Evolutionary conservation across 345 rosid genomes (phyloP), one percentile per base, ranked within the genome.

Genomic region (Mangifera indica): DNA sequence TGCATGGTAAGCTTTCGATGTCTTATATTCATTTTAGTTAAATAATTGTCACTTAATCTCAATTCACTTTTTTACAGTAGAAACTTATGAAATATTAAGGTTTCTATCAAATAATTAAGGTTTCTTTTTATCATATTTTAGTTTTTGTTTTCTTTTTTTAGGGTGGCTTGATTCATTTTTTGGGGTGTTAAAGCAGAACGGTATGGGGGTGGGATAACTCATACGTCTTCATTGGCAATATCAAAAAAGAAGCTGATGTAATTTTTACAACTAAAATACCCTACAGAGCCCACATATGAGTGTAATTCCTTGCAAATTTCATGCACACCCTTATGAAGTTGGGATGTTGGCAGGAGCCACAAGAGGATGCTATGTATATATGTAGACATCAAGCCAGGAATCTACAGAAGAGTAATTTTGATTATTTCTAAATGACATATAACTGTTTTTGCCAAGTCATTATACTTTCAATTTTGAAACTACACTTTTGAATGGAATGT

Each of bases 181-280:
- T n/a, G n/a, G n/a, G n/a, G n/a, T n/a, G n/a, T n/a, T n/a, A n/a
- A n/a, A 46, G 68, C 87, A 91, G 94, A 80, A 91, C 86, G 44
- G 82, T 82, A 40, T 91, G 97, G 97, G 98, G 97, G 7, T 94
- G 98, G 98, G 95, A 90, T 77, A 97, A 92, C 78, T 83, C 92
- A 20, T 74, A 67, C 66, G 25, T 94, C 70, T 92, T 81, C 84
- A 76, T 88, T 0, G 98, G 91, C 65, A 90, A 85, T 57, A 69
- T 81, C 82, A 78, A 75, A 55, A 83, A 81, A 77, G 86, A 80
- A 69, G 86, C 91, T 8, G 95, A 91, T 82, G 87, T 90, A 58
- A 84, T 91, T 74, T 88, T 88, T 67, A 63, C 76, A 1, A 45
- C 68, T 14, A 67, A 55, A 71, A 69, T 70, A 54, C 84, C 3